Base-by-base conservation (phyloP, 108 stramenopile species). In the Cyclotella atomus region DNA sequence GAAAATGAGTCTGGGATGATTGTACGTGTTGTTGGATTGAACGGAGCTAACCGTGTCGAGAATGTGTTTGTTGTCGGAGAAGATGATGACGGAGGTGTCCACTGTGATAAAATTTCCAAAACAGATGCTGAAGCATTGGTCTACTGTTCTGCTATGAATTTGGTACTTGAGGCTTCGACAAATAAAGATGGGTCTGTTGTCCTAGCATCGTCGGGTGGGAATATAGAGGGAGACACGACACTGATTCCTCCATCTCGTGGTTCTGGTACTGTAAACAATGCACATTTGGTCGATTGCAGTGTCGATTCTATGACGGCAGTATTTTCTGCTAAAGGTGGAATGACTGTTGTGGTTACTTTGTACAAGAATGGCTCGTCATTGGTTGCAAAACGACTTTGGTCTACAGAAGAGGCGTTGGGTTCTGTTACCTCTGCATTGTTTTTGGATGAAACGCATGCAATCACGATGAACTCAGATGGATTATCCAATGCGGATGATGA, bases 361-460 rank as follows among this genome's bases (percentile, higher is more conserved):
- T 65, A 79, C 0, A 33, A 19, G 33, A 71, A 62, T 32, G 67
- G 49, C 25, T 57, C 46, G 10, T 54, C 20, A 5, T 59, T 75
- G 24, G 36, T 34, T 24, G 46, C 50, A n/a, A 81, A 52, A 7
- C 64, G 82, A 35, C 67, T 68, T 9, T 95, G 94, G 94, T 83
- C 86, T 15, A 60, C 84, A 2, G 91, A 95, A 59, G 94, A 95
- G 65, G 91, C 87, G 16, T 61, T 95, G 50, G 76, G 83, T 2
- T 79, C 76, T 28, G 33, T 91, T 10, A 76, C 89, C 3, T 84
- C 87, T 8, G 91, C 77, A 16, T 47, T 91, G 28, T 78, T 95
- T 47, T 66, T 95, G 34, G 94, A 95, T 77, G 90, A 89, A 34
- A 90, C 88, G 35, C 90, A 91, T 70, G 62, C 87, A 36, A 36